These are phyloP conservation scores for Debaryomycetaceae sp. DNA, from an alignment of 1,139 yeast species.

Conservation along the genomic window DNA sequence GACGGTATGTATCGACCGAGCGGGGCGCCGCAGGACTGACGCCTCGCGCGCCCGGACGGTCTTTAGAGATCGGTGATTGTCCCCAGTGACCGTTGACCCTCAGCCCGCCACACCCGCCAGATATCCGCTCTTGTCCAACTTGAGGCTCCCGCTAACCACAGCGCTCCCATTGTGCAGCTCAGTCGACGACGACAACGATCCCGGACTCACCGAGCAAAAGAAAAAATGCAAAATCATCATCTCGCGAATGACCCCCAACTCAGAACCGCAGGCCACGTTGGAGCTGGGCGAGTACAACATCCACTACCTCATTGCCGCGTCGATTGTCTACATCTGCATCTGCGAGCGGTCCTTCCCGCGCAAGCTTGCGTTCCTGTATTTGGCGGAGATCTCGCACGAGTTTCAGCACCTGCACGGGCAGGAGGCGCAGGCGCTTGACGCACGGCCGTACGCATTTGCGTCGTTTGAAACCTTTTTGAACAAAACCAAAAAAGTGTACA, in stretches of 20 bases:
- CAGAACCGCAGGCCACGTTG: conserved; percentile 82
- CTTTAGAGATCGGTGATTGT: conserved; percentile 4
- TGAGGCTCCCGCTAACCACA: conserved; percentile 19
- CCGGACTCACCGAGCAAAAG: conserved; percentile 67
- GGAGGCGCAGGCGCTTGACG: conserved; percentile 57
- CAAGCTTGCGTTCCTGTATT: conserved; percentile 82
- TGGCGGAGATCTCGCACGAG: conserved; percentile 77
- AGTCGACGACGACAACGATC: conserved; percentile 71
- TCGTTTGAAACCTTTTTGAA: conserved; percentile 79
- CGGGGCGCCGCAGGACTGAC: background rate
- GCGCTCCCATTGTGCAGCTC: conserved; percentile 92
- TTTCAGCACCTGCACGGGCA: conserved; percentile 75
- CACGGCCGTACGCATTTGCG: conserved; percentile 87
- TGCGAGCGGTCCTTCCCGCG: conserved; percentile 79
- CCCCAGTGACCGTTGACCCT: background rate
- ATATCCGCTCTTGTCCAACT: no score
- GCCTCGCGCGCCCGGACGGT: background rate
- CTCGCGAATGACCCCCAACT: conserved; percentile 70
- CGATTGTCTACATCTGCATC: conserved; percentile 72
- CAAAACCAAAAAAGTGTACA: conserved; percentile 84
- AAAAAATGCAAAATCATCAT: conserved; percentile 78
- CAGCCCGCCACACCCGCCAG: background rate
- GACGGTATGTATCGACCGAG: conserved; percentile 52
- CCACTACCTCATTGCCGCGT: conserved; percentile 64
- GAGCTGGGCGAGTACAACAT: conserved; percentile 74